phyloP scores from a whole-genome alignment of 345 rosid species.

The Barbarea vulgaris region DNA sequence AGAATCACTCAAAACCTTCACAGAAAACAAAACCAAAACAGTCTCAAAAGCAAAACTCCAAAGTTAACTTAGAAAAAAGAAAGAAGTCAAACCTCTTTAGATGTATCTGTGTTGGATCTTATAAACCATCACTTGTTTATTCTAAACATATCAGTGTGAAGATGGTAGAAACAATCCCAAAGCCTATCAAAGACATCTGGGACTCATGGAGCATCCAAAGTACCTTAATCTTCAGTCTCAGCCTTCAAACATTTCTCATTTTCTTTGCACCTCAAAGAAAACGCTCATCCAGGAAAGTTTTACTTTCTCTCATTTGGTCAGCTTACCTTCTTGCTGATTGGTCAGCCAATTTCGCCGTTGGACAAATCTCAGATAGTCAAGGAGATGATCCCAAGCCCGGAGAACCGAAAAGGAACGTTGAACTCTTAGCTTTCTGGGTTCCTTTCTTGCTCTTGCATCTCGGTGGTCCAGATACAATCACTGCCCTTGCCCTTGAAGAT shows the following conservation, averaged over 20 bases:
- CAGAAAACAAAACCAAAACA: background rate
- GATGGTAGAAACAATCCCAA: constrained; percentile 18
- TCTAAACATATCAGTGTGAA: background rate
- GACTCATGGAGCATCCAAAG: constrained; percentile 36
- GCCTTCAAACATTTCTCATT: constrained; percentile 39
- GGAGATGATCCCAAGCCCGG: constrained; percentile 27
- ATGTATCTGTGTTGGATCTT: constrained; percentile 15
- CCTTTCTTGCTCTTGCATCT: constrained; percentile 49
- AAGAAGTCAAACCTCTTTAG: background rate
- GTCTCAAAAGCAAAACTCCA: background rate
- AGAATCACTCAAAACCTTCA: constrained; percentile 15
- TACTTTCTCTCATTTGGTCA: constrained; percentile 38
- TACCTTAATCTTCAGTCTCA: constrained; percentile 40
- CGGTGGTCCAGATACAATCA: constrained; percentile 51
- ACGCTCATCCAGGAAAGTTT: background rate
- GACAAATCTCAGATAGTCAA: constrained; percentile 37
- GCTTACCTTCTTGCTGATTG: constrained; percentile 43
- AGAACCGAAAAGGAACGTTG: background rate
- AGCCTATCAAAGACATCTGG: constrained; percentile 34
- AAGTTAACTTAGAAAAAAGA: background rate
- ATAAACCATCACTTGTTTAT: background rate
- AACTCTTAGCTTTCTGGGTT: constrained; percentile 42
- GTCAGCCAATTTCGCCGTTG: constrained; percentile 36
- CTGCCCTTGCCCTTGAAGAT: constrained; percentile 50
- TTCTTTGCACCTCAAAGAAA: constrained; percentile 40